phyloP scores from a whole-genome alignment of 129 eudicot genomes.

The Flaveria trinervia region DNA sequence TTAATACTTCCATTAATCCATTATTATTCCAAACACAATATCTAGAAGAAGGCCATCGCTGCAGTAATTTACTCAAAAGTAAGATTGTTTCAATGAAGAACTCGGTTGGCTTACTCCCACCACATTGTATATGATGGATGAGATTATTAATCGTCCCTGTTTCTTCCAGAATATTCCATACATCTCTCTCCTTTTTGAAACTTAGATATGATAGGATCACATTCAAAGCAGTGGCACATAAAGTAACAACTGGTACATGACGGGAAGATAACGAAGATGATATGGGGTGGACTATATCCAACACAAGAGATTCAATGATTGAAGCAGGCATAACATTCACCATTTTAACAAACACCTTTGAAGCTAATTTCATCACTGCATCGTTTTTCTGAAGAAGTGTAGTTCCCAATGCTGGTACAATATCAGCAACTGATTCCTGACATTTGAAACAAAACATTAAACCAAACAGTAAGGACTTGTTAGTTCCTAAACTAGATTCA shows the following conservation, averaged over 20 bases:
- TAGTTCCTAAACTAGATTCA: not conserved
- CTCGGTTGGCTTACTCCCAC: slow-evolving; percentile 46
- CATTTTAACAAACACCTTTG: slow-evolving; percentile 64
- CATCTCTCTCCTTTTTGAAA: slow-evolving; percentile 51
- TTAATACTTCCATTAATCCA: slow-evolving; percentile 45
- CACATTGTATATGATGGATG: slow-evolving; percentile 45
- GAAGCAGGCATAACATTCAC: slow-evolving; percentile 57
- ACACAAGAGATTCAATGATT: slow-evolving; percentile 48
- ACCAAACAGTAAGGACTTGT: not conserved
- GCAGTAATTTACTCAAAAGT: slow-evolving; percentile 72
- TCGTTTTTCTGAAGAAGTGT: slow-evolving; percentile 62
- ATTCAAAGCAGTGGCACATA: slow-evolving; percentile 66
- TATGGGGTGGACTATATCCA: slow-evolving; percentile 56
- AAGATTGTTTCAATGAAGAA: slow-evolving; percentile 52
- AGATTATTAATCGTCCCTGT: slow-evolving; percentile 45
- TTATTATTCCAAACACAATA: slow-evolving; percentile 65
- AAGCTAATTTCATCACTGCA: slow-evolving; percentile 57
- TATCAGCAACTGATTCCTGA: slow-evolving; percentile 73
- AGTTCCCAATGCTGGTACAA: slow-evolving; percentile 59
- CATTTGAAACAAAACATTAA: slow-evolving; percentile 14
- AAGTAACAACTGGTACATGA: slow-evolving; percentile 52
- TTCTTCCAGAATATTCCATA: slow-evolving; percentile 60
- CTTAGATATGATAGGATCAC: slow-evolving; percentile 50
- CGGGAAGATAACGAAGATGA: slow-evolving; percentile 56
- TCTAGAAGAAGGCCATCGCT: slow-evolving; percentile 78